A percentile compares a stretch with the other conserved stretches of the same genome.
Conservation (phyloP, 1,284 basidiomycete genomes). For the Spongispora temasekensis region DNA sequence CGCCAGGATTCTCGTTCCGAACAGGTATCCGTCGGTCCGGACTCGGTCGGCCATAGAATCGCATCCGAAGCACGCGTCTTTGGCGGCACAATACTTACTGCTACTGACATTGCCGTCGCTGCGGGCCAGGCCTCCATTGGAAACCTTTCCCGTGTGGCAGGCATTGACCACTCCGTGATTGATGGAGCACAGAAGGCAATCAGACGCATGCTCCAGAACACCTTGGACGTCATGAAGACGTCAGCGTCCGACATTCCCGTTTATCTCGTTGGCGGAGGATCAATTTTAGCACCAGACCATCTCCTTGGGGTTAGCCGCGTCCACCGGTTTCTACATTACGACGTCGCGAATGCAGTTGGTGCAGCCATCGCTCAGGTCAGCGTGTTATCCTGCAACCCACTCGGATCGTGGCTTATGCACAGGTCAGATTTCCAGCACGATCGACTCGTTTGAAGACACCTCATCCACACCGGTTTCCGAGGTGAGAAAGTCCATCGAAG, state of each 20-base stretch:
- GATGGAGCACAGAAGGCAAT: slow-evolving; percentile 43
- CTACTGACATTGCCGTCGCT: slow-evolving; percentile 59
- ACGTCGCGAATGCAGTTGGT: slow-evolving; percentile 63
- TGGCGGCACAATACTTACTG: slow-evolving; percentile 51
- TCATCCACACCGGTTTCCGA: slow-evolving; percentile 43
- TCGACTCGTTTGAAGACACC: slow-evolving; percentile 44
- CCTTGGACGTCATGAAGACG: slow-evolving; percentile 59
- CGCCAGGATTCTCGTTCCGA: slow-evolving; percentile 34
- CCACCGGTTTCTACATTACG: slow-evolving; percentile 50
- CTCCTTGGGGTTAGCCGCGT: slow-evolving; percentile 53
- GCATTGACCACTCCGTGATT: slow-evolving; percentile 29
- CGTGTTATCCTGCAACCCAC: neutral
- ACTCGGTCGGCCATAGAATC: slow-evolving; percentile 59
- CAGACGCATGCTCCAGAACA: slow-evolving; percentile 49
- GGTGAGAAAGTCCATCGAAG: slow-evolving; percentile 44
- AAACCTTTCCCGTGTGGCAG: slow-evolving; percentile 34
- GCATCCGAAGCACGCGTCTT: slow-evolving; percentile 51
- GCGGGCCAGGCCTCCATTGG: slow-evolving; percentile 44
- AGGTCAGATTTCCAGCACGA: slow-evolving; percentile 40
- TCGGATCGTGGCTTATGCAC: slow-evolving; percentile 8
- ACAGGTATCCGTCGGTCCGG: slow-evolving; percentile 52
- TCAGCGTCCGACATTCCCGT: slow-evolving; percentile 48
- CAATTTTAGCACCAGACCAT: slow-evolving; percentile 48
- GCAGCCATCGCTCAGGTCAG: slow-evolving; percentile 46
- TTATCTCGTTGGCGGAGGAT: slow-evolving; percentile 56